Evolutionary conservation across 257 asterid genomes (phyloP).

Genomic region (Ocimum tenuiflorum): DNA sequence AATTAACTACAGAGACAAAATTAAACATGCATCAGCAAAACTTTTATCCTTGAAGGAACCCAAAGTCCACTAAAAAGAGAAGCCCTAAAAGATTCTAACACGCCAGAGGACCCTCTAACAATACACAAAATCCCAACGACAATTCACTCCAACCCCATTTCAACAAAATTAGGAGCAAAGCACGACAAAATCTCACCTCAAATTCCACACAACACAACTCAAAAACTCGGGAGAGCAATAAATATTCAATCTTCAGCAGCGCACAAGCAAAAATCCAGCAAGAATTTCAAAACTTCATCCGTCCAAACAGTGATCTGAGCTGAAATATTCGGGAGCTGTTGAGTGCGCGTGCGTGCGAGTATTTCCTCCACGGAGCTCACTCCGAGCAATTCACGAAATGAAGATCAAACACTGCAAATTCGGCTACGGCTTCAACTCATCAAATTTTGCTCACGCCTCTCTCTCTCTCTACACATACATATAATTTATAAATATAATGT

Average conservation of each 20-base stretch:
- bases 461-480: constrained; percentile 13
- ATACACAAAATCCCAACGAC: constrained; percentile 14
- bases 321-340: constrained; percentile 12
- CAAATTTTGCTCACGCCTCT: neutral
- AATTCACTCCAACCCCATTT: neutral
- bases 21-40: constrained; percentile 27
- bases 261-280: constrained; percentile 12
- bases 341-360: constrained; percentile 4
- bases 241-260: constrained; percentile 3
- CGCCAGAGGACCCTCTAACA: constrained; percentile 22
- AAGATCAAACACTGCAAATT: constrained; percentile 34
- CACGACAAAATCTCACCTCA: constrained; percentile 12
- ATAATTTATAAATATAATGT: neutral
- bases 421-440: constrained; percentile 13
- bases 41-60: neutral
- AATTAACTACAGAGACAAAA: constrained; percentile 2
- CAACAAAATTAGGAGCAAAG: constrained; percentile 23
- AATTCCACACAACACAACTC: constrained; percentile 24
- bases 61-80: constrained; percentile 8
- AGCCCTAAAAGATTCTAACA: constrained; percentile 34
- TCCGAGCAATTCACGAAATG: constrained; percentile 19
- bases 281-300: constrained; percentile 14
- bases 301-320: constrained; percentile 30
- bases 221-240: constrained; percentile 3
- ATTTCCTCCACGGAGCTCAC: constrained; percentile 14